A percentile compares a stretch with the other conserved stretches of the same genome.
Conservation (phyloP, 805 yeast genomes). For the Candida namnaoensis region DNA sequence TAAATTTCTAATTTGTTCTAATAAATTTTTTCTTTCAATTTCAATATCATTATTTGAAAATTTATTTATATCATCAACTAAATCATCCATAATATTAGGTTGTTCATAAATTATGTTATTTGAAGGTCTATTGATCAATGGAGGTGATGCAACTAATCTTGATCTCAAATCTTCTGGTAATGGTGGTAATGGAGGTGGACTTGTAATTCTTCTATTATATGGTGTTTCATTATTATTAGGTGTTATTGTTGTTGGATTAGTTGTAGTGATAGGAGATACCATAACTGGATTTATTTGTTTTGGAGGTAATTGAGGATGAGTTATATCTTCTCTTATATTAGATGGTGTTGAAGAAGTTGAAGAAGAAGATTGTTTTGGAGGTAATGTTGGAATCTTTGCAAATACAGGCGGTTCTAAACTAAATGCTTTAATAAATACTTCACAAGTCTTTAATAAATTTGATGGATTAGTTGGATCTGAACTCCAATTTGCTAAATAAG, state of each 20-base stretch:
- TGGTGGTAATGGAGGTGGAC: conserved; percentile 29
- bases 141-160: conserved; percentile 7
- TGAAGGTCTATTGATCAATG: not conserved
- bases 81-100: conserved; percentile 16
- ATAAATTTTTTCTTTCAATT: not conserved
- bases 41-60: not conserved
- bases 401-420: conserved; percentile 36
- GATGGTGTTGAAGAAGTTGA: conserved; percentile 3
- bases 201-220: not conserved
- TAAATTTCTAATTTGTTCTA: conserved; percentile 11
- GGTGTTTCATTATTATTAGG: too few relatives aligned
- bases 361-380: conserved; percentile 7
- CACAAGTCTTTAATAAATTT: conserved; percentile 23
- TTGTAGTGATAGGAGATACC: too few relatives aligned
- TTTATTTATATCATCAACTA: not conserved
- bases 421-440: conserved; percentile 26
- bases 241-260: too few relatives aligned
- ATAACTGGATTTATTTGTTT: too few relatives aligned
- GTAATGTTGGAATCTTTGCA: conserved; percentile 18
- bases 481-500: conserved; percentile 55
- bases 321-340: too few relatives aligned
- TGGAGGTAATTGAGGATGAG: conserved; percentile 1
- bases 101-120: conserved; percentile 4
- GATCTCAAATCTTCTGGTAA: conserved; percentile 23
- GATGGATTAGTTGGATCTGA: conserved; percentile 21